Base-by-base conservation (phyloP, 225 moss, liverwort and hornwort genomes). In the Sphagnum contortum region DNA sequence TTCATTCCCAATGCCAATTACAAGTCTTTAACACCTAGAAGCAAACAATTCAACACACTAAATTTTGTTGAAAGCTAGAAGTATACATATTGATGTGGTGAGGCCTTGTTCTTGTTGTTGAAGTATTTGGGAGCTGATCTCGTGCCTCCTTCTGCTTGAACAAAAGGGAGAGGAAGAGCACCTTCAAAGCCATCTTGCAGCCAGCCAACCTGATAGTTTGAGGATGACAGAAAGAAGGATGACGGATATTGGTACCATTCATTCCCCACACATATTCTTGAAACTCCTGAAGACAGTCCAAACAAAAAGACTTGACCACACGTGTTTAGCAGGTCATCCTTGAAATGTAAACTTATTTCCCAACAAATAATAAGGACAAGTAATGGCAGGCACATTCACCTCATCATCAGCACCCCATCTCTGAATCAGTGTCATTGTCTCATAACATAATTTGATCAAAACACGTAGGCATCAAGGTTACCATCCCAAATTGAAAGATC, bases 241-340 rank as follows among this genome's bases (percentile, higher is more conserved):
- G 98, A 98, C 10, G 98, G 98, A 74, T 74, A 98, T 57, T 89
- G 87, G 64, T 98, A 72, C 98, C 93, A 98, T 73, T 98, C 98
- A 68, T 79, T 80, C 47, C 98, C 98, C 44, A 93, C 92, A 69
- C 98, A 98, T 12, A 98, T 90, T 9, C 69, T 69, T 29, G 61
- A 44, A 55, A 72, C 71, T 73, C 70, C 81, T 80, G 70, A 4
- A 60, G 9, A 14, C 60, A 10, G 11, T 3, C 29, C 29, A 29
- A 29, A 29, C 29, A 29, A 29, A 29, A 29, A 29, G 29, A 29
- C 29, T 29, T 1, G 29, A 29, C 29, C 29, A 29, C 29, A 29
- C 1, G 29, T 29, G 29, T 29, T 29, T 29, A 29, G 29, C 29
- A 29, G 29, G 29, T 29, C 29, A 29, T 29, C 29, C 29, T 29